These are phyloP conservation scores for Thraustotheca clavata DNA, from an alignment of 352 stramenopile species.

Conservation along the genomic window DNA sequence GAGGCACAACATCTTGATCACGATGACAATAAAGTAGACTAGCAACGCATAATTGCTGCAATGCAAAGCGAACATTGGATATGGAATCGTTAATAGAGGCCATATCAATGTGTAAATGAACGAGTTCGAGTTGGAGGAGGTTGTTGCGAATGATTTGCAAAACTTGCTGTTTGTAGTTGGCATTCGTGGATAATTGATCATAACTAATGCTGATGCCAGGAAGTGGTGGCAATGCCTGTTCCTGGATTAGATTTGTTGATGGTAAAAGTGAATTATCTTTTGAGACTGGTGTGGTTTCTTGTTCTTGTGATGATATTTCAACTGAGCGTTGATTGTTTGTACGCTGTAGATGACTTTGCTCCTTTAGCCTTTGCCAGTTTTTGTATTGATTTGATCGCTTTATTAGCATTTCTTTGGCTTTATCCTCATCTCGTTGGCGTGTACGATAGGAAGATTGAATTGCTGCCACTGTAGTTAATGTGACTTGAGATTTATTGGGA, in stretches of 20 bases:
- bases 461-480: conserved; percentile 9
- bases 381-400: background rate
- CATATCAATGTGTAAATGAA: background rate
- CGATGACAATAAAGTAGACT: conserved; percentile 18
- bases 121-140: background rate
- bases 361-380: conserved; percentile 4
- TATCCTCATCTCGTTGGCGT: background rate
- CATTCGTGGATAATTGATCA: background rate
- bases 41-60: conserved; percentile 6
- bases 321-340: background rate
- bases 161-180: background rate
- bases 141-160: background rate
- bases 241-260: background rate
- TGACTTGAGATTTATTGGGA: background rate
- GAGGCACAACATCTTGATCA: conserved; percentile 11
- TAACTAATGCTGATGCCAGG: background rate
- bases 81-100: background rate
- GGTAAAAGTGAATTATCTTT: background rate
- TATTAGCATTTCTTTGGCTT: background rate
- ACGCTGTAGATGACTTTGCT: background rate
- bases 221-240: background rate
- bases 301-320: background rate
- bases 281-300: background rate
- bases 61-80: background rate
- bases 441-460: conserved; percentile 16